These are phyloP conservation scores for Boletus subparvulus DNA, from an alignment of 768 basidiomycete genomes.

Conservation along the genomic window DNA sequence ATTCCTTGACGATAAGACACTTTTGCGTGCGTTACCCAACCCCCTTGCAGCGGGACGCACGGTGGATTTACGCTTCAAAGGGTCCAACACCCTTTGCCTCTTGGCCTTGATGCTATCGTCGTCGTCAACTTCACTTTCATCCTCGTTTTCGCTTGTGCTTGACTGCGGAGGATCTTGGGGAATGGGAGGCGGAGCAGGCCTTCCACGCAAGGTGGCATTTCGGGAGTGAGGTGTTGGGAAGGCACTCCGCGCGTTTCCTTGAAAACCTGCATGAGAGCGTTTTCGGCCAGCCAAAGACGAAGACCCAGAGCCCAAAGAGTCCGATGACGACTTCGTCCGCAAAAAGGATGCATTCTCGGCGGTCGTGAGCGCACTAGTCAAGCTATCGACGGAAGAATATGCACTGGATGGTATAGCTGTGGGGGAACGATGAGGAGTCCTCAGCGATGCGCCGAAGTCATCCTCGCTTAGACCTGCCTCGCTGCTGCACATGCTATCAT, in stretches of 20 bases:
- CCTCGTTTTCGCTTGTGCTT: constrained; percentile 24
- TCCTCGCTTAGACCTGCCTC: constrained; percentile 41
- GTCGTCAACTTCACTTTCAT: constrained; percentile 11
- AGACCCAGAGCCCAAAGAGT: constrained; percentile 40
- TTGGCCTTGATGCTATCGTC: constrained; percentile 17
- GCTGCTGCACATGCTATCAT: constrained; percentile 28
- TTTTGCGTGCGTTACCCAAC: constrained; percentile 14
- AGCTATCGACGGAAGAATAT: constrained; percentile 27
- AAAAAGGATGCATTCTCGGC: constrained; percentile 39
- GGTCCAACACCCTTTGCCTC: constrained; percentile 28
- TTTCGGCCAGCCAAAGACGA: constrained; percentile 43
- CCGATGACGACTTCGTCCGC: constrained; percentile 41
- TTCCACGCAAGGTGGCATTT: constrained; percentile 31
- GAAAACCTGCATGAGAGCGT: constrained; percentile 28
- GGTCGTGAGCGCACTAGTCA: constrained; percentile 38
- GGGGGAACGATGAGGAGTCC: constrained; percentile 50
- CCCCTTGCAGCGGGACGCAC: constrained; percentile 25
- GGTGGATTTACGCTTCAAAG: constrained; percentile 25
- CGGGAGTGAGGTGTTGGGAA: constrained; percentile 11
- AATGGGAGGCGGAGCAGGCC: constrained; percentile 1
- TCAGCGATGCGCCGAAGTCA: constrained; percentile 64
- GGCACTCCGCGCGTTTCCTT: constrained; percentile 1
- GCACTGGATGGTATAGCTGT: constrained; percentile 21
- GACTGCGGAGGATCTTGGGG: constrained; percentile 18
- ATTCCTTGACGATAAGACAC: constrained; percentile 9